phyloP scores from a whole-genome alignment of 768 basidiomycete genomes.

The Naganishia antarctica region DNA sequence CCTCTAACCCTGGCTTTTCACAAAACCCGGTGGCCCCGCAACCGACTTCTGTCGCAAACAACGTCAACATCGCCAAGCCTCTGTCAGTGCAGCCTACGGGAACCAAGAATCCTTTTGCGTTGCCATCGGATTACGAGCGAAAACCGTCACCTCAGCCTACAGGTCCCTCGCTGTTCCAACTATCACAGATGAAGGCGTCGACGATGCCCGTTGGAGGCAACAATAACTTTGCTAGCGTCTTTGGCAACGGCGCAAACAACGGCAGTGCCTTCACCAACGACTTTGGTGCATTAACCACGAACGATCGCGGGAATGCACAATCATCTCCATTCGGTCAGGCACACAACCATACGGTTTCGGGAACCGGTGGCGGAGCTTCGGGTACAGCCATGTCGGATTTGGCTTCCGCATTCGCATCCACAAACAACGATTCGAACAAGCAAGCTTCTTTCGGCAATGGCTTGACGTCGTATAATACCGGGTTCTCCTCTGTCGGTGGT shows the following conservation, averaged over 20 bases:
- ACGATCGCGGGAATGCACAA: background rate
- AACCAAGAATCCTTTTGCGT: slow-evolving; percentile 90
- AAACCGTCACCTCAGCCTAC: slow-evolving; percentile 10
- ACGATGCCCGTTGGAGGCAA: background rate
- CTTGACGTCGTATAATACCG: slow-evolving; percentile 20
- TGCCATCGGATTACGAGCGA: slow-evolving; percentile 53
- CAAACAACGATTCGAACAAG: slow-evolving; percentile 14
- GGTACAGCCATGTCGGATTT: slow-evolving; percentile 37
- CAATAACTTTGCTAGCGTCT: slow-evolving; percentile 14
- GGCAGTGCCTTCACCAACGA: slow-evolving; percentile 11
- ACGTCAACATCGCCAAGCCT: slow-evolving; percentile 55
- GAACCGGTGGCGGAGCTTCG: background rate
- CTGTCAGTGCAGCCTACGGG: slow-evolving; percentile 87
- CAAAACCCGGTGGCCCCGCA: slow-evolving; percentile 13
- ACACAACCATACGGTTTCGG: slow-evolving; percentile 13
- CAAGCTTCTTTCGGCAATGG: slow-evolving; percentile 18
- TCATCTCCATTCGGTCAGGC: background rate
- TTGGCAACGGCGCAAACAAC: background rate
- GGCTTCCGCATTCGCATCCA: slow-evolving; percentile 38
- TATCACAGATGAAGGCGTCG: slow-evolving; percentile 32
- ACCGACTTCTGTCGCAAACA: slow-evolving; percentile 32
- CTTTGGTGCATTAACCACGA: slow-evolving; percentile 31
- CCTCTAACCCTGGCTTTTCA: no score
- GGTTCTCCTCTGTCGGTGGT: background rate
- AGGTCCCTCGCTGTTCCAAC: slow-evolving; percentile 26